Evolutionary conservation across 225 moss, liverwort and hornwort genomes (phyloP).

Genomic region (Takakia lepidozioides): DNA sequence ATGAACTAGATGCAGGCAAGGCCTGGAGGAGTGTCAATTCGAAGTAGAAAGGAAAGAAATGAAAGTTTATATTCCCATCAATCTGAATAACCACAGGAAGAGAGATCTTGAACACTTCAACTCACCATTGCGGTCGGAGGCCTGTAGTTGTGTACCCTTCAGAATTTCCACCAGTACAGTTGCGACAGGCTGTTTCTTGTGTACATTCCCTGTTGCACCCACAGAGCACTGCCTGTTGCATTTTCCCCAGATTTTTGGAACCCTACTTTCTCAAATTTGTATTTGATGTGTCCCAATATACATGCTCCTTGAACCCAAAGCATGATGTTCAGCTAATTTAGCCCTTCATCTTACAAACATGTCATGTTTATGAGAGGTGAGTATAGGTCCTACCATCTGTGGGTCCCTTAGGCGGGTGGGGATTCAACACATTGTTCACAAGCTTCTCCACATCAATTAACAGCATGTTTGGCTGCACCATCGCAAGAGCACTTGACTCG

Average conservation of each 20-base stretch:
- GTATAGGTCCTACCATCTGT: conserved; percentile 9
- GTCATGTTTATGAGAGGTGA: no score
- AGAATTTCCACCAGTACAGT: conserved; percentile 53
- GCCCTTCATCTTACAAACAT: background rate
- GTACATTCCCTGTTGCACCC: conserved; percentile 57
- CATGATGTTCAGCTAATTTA: no score
- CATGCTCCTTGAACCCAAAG: background rate
- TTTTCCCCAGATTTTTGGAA: background rate
- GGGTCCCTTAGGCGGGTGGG: conserved; percentile 14
- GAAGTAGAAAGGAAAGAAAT: no score
- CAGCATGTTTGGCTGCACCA: conserved; percentile 67
- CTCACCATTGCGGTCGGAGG: conserved; percentile 72
- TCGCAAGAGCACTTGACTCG: conserved; percentile 9
- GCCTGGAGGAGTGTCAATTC: no score
- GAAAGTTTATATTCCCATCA: no score
- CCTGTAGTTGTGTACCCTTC: conserved; percentile 59
- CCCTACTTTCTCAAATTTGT: background rate
- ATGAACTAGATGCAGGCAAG: no score
- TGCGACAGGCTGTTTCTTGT: conserved; percentile 33
- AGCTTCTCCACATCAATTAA: conserved; percentile 73
- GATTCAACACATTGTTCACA: conserved; percentile 50
- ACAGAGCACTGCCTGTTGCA: background rate
- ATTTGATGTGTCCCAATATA: background rate
- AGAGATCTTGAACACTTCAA: no score
- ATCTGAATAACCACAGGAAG: conserved; percentile 2